Conservation (phyloP, 2,329 filamentous ascomycete species). For the Helotiales sp. region DNA sequence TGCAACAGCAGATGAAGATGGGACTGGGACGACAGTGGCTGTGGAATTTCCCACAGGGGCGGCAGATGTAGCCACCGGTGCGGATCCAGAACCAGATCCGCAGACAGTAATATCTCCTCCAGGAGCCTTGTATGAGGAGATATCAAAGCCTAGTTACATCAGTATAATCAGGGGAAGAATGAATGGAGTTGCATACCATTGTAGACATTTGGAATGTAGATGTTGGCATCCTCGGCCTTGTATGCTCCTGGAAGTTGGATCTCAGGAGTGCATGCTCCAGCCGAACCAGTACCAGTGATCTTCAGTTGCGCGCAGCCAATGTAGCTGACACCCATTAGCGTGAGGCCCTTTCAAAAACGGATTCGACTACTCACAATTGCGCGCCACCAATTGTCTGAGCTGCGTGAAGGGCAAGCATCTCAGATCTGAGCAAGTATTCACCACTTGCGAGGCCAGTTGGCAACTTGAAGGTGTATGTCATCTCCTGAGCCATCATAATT, state of each 20-base stretch:
- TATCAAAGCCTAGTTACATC: constrained; percentile 22
- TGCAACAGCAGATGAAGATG: not conserved
- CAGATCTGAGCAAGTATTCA: constrained; percentile 38
- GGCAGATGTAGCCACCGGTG: constrained; percentile 4
- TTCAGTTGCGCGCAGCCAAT: constrained; percentile 37
- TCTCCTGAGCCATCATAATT: constrained; percentile 38
- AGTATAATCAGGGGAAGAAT: not conserved
- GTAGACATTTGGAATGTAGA: constrained; percentile 37
- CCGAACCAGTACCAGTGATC: constrained; percentile 37
- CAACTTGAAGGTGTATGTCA: constrained; percentile 36
- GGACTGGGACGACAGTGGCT: not conserved
- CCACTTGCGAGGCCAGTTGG: constrained; percentile 33
- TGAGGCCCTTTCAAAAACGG: not conserved
- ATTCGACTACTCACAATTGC: constrained; percentile 24
- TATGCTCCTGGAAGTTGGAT: constrained; percentile 36
- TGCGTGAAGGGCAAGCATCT: constrained; percentile 38
- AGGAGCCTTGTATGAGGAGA: constrained; percentile 32
- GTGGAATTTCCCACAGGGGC: not conserved
- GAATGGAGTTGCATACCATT: not conserved
- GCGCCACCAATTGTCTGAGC: constrained; percentile 32
- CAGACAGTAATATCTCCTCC: constrained; percentile 33
- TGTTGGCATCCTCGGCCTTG: constrained; percentile 29
- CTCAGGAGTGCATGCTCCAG: constrained; percentile 26
- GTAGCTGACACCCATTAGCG: constrained; percentile 23
- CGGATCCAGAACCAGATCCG: constrained; percentile 6